phyloP scores from a whole-genome alignment of 2,329 filamentous ascomycete species.

The Cadophora sp. region DNA sequence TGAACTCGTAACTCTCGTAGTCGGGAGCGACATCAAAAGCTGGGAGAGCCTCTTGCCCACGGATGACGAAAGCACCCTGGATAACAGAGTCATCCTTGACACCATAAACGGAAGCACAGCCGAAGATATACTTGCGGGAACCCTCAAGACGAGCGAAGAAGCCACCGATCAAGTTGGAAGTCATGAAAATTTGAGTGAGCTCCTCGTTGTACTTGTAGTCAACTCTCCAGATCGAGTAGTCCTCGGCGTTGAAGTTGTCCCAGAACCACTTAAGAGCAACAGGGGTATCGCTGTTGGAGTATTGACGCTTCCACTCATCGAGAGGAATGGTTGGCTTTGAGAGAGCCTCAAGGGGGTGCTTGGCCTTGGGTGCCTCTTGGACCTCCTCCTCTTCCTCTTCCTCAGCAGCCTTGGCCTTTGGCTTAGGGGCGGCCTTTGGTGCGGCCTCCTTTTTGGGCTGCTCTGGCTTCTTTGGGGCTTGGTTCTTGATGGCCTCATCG shows the following conservation, averaged over 20 bases:
- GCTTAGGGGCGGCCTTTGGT: constrained; percentile 56
- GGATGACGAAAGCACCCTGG: constrained; percentile 92
- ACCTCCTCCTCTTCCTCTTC: constrained; percentile 68
- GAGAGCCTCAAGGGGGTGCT: constrained; percentile 92
- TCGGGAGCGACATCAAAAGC: constrained; percentile 98
- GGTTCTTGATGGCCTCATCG: constrained; percentile 75
- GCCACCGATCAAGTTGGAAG: constrained; percentile 96
- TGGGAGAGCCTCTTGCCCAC: constrained; percentile 83
- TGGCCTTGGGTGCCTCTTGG: constrained; percentile 79
- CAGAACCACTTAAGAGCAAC: constrained; percentile 96
- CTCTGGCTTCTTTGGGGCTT: constrained; percentile 80
- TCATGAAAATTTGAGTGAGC: constrained; percentile 98
- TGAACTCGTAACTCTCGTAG: constrained; percentile 95
- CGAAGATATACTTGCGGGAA: constrained; percentile 98
- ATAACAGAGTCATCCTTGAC: constrained; percentile 88
- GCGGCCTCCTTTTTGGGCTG: constrained; percentile 71
- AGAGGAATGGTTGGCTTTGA: constrained; percentile 81
- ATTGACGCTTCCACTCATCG: constrained; percentile 98
- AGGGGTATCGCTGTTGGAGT: constrained; percentile 93
- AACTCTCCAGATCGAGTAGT: constrained; percentile 94
- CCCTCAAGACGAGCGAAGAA: constrained; percentile 98
- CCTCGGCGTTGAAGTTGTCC: constrained; percentile 91
- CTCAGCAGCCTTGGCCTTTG: constrained; percentile 57
- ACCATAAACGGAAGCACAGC: constrained; percentile 87
- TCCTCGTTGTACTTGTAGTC: constrained; percentile 99